Evolutionary conservation across 179 eudicot genomes (phyloP), one percentile per base, ranked within the genome.

Genomic region (Spinacia oleracea): DNA sequence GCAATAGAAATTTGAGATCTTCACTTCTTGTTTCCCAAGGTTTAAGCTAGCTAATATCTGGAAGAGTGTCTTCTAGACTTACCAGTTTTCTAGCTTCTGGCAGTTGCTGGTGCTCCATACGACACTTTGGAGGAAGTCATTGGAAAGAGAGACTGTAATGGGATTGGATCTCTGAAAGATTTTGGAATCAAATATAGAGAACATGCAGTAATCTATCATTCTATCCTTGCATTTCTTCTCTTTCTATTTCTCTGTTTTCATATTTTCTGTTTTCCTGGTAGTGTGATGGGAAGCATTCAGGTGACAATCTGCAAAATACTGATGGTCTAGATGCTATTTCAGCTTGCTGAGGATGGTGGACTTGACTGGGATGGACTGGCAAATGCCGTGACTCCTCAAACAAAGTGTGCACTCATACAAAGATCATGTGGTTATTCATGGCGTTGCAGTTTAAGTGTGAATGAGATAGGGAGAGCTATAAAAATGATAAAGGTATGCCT

Each of bases 391-490:
- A 87, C 84, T 79, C 84, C 92, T 83, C 83, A 87, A 72, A 95
- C 98, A 77, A 90, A 88, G 84, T 95, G 98, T 88, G 97, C 98
- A 59, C 94, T 95, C 80, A 93, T 95, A 84, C 98, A 95, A 84
- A 85, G 98, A 82, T 95, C 98, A 27, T 95, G 98, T 81, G 98
- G 98, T 66, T 95, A 95, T 85, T 95, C 98, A 67, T 95, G 98
- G 98, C 94, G 98, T 74, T 82, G 80, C 73, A 95, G 98, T 84
- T 86, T 95, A 80, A 95, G 98, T 88, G 97, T 95, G 67, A 77
- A 77, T 80, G 98, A 95, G 86, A 95, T 95, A 58, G 97, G 87
- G 46, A 88, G 84, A 85, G 97, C 97, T 27, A 93, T 95, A 64
- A 77, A 86, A 77, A 86, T 95, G 74, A 93, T 95, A 79, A 95